phyloP scores from a whole-genome alignment of 768 basidiomycete genomes.

The Mycena galericulata region DNA sequence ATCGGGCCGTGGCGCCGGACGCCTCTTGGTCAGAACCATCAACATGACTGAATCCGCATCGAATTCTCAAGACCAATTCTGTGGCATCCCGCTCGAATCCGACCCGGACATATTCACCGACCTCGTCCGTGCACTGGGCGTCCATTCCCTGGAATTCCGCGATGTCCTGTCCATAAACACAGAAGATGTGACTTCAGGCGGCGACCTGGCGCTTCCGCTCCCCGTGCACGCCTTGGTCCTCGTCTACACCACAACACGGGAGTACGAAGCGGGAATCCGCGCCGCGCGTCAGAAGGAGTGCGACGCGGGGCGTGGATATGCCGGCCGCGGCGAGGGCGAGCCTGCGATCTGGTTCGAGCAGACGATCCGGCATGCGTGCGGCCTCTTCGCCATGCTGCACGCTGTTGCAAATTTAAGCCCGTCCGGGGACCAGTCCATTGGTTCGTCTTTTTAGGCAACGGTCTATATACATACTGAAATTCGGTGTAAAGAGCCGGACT shows the following conservation, averaged over 20 bases:
- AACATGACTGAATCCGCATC: background rate
- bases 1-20: too few relatives aligned
- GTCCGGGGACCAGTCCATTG: constrained; percentile 17
- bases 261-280: constrained; percentile 27
- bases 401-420: constrained; percentile 30
- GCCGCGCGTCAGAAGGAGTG: constrained; percentile 25
- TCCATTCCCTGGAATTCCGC: constrained; percentile 30
- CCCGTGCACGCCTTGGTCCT: constrained; percentile 31
- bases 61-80: constrained; percentile 4
- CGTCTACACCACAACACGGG: constrained; percentile 22
- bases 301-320: constrained; percentile 28
- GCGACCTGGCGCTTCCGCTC: constrained; percentile 9
- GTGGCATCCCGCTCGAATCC: constrained; percentile 34
- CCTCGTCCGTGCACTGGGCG: constrained; percentile 28
- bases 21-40: background rate
- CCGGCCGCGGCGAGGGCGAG: constrained; percentile 25
- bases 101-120: constrained; percentile 37
- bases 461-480: too few relatives aligned
- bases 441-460: constrained; percentile 18
- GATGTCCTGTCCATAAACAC: constrained; percentile 29
- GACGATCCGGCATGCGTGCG: constrained; percentile 34
- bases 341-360: constrained; percentile 35
- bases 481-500: constrained; percentile 24
- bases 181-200: constrained; percentile 17
- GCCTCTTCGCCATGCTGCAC: constrained; percentile 34